Conservation (phyloP, 108 stramenopile genomes). For the Stephanodiscus triporus region DNA sequence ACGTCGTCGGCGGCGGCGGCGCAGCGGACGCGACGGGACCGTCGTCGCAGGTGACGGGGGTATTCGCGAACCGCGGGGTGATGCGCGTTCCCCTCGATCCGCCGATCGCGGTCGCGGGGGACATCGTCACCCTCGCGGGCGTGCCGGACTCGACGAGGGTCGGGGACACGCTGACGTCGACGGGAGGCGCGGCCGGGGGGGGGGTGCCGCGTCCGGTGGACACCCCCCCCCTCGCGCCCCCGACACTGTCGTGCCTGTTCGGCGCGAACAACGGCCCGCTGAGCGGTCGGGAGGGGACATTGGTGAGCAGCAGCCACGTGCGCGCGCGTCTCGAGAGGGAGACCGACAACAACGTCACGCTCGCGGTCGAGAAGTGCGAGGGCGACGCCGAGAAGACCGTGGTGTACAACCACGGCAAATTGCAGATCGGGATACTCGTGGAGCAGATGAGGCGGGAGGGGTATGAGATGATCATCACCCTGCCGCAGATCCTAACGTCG, state of each 20-base stretch:
- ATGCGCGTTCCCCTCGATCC: slow-evolving; percentile 74
- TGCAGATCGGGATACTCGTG: slow-evolving; percentile 97
- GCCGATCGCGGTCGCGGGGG: slow-evolving; percentile 86
- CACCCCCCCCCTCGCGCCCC: slow-evolving; percentile 93
- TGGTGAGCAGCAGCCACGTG: slow-evolving; percentile 85
- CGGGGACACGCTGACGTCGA: slow-evolving; percentile 90
- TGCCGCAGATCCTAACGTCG: slow-evolving; percentile 90
- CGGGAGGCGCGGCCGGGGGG: slow-evolving; percentile 62
- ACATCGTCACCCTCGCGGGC: slow-evolving; percentile 94
- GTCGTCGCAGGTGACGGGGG: slow-evolving; percentile 37
- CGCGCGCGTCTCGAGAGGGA: slow-evolving; percentile 88
- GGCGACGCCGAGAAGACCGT: slow-evolving; percentile 72
- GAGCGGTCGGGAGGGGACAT: slow-evolving; percentile 92
- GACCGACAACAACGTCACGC: slow-evolving; percentile 95
- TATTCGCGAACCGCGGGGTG: slow-evolving; percentile 71
- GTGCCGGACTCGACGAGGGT: slow-evolving; percentile 86
- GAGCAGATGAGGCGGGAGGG: slow-evolving; percentile 98
- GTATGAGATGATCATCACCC: slow-evolving; percentile 94
- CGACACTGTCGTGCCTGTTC: slow-evolving; percentile 95
- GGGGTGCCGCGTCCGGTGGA: slow-evolving; percentile 59
- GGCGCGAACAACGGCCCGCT: slow-evolving; percentile 97
- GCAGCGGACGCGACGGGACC: slow-evolving; percentile 20
- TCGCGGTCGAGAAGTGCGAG: slow-evolving; percentile 72
- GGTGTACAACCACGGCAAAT: slow-evolving; percentile 78
- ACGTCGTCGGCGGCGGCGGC: neutral